A percentile compares a stretch with the other conserved stretches of the same genome.
These are phyloP conservation scores for Cercophora samala DNA, from an alignment of 495 filamentous ascomycete species.

Conservation along the genomic window DNA sequence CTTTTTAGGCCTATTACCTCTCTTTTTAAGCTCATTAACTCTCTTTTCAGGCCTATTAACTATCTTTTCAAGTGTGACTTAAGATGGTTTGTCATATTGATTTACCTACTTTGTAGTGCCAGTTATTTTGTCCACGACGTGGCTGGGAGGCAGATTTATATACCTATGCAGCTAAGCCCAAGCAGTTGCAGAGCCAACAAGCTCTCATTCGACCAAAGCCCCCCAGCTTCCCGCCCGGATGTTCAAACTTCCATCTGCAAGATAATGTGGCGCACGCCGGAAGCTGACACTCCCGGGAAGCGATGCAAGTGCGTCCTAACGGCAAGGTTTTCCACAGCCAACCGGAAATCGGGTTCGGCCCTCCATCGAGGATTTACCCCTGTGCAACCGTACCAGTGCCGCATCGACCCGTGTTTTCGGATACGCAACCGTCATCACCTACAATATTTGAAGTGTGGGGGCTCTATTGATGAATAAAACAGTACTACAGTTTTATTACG, in stretches of 20 bases:
- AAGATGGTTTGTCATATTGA: no score
- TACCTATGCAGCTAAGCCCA: background rate
- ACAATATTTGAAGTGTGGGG: background rate
- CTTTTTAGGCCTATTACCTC: background rate
- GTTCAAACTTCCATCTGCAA: slow-evolving; percentile 12
- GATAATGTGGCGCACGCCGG: slow-evolving; percentile 7
- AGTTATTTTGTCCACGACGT: no score
- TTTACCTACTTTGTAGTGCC: no score
- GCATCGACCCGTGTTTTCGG: background rate
- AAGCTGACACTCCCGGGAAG: slow-evolving; percentile 16
- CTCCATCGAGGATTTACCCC: background rate
- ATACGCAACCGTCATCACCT: background rate
- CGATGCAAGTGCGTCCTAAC: slow-evolving; percentile 5
- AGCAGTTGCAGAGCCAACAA: background rate
- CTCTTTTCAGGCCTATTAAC: background rate
- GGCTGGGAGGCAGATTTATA: background rate
- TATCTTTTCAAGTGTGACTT: no score
- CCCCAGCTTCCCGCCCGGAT: slow-evolving; percentile 7
- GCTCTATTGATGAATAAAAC: background rate
- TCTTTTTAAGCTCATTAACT: background rate
- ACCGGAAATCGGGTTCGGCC: background rate
- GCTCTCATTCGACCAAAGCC: background rate
- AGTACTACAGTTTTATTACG: background rate
- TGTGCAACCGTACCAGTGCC: background rate
- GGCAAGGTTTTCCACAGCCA: background rate